Evolutionary conservation across 192 early-diverging fungal species (phyloP), one percentile per base, ranked within the genome.

Genomic region (Backusella parvicylindrica): DNA sequence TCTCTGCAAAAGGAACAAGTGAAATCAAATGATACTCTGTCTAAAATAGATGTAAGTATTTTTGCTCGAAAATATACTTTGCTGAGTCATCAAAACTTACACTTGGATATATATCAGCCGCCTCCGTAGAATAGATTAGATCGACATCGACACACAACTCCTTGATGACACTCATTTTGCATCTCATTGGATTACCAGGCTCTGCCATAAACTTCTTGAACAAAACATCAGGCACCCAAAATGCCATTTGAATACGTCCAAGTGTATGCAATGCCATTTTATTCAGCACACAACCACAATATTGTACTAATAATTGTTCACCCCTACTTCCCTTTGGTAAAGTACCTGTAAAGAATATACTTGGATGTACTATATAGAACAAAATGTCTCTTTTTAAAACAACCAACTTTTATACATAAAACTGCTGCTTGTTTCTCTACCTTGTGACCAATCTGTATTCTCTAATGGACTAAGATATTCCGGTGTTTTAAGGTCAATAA

Each of bases 161-260:
- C 13, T 68, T 26, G 18, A 81, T 75, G 2, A 81, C 72, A 53
- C 79, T 76, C 67, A 81, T 69, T 67, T 81, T 81, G 30, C 79
- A 81, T 72, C 79, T 33, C n/a, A 18, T 67, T 36, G 50, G 21
- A 49, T 71, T 53, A 6, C 71, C 75, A 0, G 79, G 79, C 38
- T 43, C 40, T 12, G 79, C 64, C 7, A 60, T 43, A 26, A 43
- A 76, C 65, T 79, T 77, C 6, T 35, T 64, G 18, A 66, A 74
- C 2, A 79, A 23, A 1, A 38, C 36, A 43, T 71, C 74, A 60
- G 81, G 77, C 12, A 79, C 49, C 81, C 81, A 83, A 60, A 83
- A 49, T 16, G 75, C 78, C 81, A 83, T 83, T 26, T 76, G 77
- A 30, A 83, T 75, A 4, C 81, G 77, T 30, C 81, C 81, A 38